Percentiles rank a stretch among this genome's conserved stretches.
Conservation (phyloP, 2,329 filamentous ascomycete species). For the Pseudogymnoascus sp. region DNA sequence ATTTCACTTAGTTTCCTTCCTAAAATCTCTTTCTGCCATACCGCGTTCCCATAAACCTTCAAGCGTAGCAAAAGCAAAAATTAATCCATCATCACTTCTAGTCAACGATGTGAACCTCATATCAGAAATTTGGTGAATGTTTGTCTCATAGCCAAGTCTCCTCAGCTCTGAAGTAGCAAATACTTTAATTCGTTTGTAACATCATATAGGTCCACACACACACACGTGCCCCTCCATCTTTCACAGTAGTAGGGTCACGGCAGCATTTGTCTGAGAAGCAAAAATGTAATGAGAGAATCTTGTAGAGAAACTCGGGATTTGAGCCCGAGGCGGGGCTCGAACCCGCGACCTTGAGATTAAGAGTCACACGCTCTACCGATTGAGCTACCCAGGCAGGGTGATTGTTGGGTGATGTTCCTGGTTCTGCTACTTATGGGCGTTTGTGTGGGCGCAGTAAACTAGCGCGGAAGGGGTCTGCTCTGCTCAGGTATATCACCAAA, state of each 20-base stretch:
- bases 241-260: neutral
- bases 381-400: slow-evolving; percentile 41
- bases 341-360: slow-evolving; percentile 6
- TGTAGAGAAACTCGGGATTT: slow-evolving; percentile 6
- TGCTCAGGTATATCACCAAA: no score
- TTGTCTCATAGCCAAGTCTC: slow-evolving; percentile 89
- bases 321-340: slow-evolving; percentile 7
- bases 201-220: slow-evolving; percentile 1
- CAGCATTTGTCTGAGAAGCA: neutral
- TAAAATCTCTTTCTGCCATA: slow-evolving; percentile 8
- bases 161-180: slow-evolving; percentile 99
- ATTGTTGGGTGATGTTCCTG: neutral
- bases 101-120: slow-evolving; percentile 11
- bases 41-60: neutral
- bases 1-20: neutral
- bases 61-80: neutral
- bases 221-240: neutral
- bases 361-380: slow-evolving; percentile 69
- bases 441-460: neutral
- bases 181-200: slow-evolving; percentile 73
- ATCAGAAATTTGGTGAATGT: slow-evolving; percentile 85
- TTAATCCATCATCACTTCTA: slow-evolving; percentile 13
- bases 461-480: neutral
- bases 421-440: neutral
- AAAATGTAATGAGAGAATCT: slow-evolving; percentile 3